A percentile compares a stretch with the other conserved stretches of the same genome.
phyloP scores from a whole-genome alignment of 192 early-diverging fungal genomes.

The Dimargaris verticillata region DNA sequence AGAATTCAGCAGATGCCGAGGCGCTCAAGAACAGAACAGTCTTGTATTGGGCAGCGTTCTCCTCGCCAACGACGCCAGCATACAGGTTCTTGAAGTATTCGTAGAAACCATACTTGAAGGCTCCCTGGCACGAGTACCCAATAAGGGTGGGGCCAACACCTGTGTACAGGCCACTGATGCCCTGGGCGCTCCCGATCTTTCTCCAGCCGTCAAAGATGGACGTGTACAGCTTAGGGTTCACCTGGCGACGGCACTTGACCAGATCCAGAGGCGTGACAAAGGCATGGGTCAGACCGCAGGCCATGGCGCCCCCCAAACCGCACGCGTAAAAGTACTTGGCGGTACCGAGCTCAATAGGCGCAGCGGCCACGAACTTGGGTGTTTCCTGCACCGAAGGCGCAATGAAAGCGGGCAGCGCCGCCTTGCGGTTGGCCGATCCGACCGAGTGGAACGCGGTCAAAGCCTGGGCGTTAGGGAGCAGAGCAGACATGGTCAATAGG shows the following conservation, averaged over 20 bases:
- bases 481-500: not conserved
- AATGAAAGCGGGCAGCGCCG: conserved; percentile 15
- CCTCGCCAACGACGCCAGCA: conserved; percentile 38
- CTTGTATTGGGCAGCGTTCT: conserved; percentile 59
- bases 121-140: conserved; percentile 74
- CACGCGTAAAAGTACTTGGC: conserved; percentile 43
- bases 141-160: conserved; percentile 62
- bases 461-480: conserved; percentile 9
- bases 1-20: conserved; percentile 63
- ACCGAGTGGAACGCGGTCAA: conserved; percentile 1
- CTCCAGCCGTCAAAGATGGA: conserved; percentile 35
- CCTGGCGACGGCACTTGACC: conserved; percentile 40
- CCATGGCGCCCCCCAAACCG: conserved; percentile 41
- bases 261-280: conserved; percentile 37
- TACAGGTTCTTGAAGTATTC: conserved; percentile 77
- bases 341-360: conserved; percentile 31
- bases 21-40: conserved; percentile 49
- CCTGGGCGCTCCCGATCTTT: conserved; percentile 41
- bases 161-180: conserved; percentile 52
- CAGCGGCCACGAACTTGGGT: conserved; percentile 22
- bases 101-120: conserved; percentile 81
- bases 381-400: conserved; percentile 26
- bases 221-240: conserved; percentile 31
- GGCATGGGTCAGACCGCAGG: conserved; percentile 50
- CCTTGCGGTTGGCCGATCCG: not conserved